These are phyloP conservation scores for Rossbeevera mucosa DNA, from an alignment of 768 basidiomycete species.

Conservation along the genomic window DNA sequence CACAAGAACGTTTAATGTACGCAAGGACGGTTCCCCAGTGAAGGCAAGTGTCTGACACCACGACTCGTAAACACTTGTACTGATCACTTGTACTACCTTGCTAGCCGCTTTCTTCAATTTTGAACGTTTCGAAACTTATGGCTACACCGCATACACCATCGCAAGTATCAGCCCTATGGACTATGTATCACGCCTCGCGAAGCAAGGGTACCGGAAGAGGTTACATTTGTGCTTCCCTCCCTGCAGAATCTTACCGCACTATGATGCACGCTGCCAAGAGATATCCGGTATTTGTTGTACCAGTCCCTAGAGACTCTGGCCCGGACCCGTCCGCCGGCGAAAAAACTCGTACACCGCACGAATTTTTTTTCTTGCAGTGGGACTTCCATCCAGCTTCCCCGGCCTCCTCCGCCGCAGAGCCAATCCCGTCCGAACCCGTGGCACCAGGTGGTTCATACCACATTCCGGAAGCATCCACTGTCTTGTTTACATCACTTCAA, in stretches of 20 bases:
- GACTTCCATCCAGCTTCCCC: conserved; percentile 71
- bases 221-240: conserved; percentile 79
- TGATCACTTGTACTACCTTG: neutral
- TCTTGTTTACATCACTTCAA: conserved; percentile 88
- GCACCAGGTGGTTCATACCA: conserved; percentile 16
- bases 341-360: conserved; percentile 44
- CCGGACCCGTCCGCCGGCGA: conserved; percentile 29
- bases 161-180: conserved; percentile 84
- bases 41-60: conserved; percentile 40
- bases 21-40: conserved; percentile 65
- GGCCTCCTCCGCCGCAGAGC: conserved; percentile 42
- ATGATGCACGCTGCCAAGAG: conserved; percentile 60
- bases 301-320: conserved; percentile 55
- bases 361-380: conserved; percentile 91
- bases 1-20: conserved; percentile 18
- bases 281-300: conserved; percentile 80
- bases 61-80: neutral
- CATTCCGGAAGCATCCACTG: conserved; percentile 61
- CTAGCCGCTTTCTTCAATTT: conserved; percentile 75
- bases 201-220: conserved; percentile 78
- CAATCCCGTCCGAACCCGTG: conserved; percentile 42
- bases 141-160: conserved; percentile 63
- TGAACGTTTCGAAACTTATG: conserved; percentile 71
- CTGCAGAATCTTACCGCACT: conserved; percentile 63
- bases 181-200: conserved; percentile 78